Percentiles rank a stretch among this genome's conserved stretches.
Evolutionary conservation across 2,329 filamentous ascomycete species (phyloP).

Genomic region (Cercospora zeina): DNA sequence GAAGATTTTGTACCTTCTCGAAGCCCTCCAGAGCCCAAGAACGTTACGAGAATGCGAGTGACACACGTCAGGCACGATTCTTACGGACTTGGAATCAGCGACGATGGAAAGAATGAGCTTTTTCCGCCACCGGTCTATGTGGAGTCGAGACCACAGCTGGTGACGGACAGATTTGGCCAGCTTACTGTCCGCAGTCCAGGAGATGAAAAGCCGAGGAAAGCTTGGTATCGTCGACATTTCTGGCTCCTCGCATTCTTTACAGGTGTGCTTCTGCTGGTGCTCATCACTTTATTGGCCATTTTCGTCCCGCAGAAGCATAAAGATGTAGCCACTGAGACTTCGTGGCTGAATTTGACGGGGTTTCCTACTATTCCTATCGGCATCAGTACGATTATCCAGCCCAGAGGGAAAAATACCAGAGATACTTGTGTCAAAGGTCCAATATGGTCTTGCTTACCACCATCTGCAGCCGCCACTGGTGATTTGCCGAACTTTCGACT

Average conservation of each 20-base stretch:
- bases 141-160: slow-evolving; percentile 31
- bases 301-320: slow-evolving; percentile 46
- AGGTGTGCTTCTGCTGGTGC: slow-evolving; percentile 40
- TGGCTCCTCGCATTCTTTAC: slow-evolving; percentile 37
- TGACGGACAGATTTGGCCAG: slow-evolving; percentile 36
- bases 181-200: slow-evolving; percentile 35
- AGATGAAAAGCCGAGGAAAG: slow-evolving; percentile 21
- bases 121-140: slow-evolving; percentile 30
- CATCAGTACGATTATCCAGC: slow-evolving; percentile 72
- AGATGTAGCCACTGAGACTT: slow-evolving; percentile 48
- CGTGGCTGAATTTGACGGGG: slow-evolving; percentile 81
- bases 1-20: not conserved
- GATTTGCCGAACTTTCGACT: slow-evolving; percentile 77
- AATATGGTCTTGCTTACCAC: slow-evolving; percentile 82
- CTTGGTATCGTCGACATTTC: slow-evolving; percentile 37
- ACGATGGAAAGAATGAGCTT: slow-evolving; percentile 27
- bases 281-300: slow-evolving; percentile 44
- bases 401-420: slow-evolving; percentile 62
- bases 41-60: slow-evolving; percentile 11
- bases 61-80: slow-evolving; percentile 31
- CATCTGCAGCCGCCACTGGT: slow-evolving; percentile 60
- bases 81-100: slow-evolving; percentile 32
- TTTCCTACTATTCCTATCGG: slow-evolving; percentile 87
- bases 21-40: not conserved
- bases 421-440: slow-evolving; percentile 67